Conservation (phyloP, 2,329 filamentous ascomycete species). For the Pseudogymnoascus sp. region DNA sequence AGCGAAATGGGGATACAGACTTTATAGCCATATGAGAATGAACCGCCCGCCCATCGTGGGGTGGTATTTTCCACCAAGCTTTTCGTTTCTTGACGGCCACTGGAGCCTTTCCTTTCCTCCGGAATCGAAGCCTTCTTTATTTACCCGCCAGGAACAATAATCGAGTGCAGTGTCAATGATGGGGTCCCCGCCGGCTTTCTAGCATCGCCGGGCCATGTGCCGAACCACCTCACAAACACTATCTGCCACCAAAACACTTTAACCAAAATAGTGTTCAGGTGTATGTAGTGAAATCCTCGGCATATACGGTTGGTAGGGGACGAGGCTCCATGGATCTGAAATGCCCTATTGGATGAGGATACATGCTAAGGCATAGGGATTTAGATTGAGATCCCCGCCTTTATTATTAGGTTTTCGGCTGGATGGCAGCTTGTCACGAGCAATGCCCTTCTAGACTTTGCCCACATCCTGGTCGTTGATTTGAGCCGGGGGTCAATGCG, state of each 20-base stretch:
- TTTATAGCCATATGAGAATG: constrained; percentile 7
- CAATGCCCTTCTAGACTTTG: neutral
- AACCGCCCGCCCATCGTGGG: neutral
- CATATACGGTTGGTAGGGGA: neutral
- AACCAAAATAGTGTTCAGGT: constrained; percentile 1
- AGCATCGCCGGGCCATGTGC: neutral
- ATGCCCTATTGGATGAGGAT: neutral
- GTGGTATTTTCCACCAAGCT: neutral
- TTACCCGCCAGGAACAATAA: neutral
- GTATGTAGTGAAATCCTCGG: neutral
- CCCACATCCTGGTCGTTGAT: constrained; percentile 2
- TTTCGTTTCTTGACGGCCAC: neutral
- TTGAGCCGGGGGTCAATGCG: constrained; percentile 1
- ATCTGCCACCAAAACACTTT: neutral
- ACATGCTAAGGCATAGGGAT: neutral
- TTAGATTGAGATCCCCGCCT: constrained; percentile 1
- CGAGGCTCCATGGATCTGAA: neutral
- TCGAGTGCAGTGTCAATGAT: neutral
- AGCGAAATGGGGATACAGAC: neutral
- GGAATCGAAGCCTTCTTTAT: neutral
- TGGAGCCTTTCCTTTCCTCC: neutral
- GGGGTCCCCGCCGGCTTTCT: neutral
- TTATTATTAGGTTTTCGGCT: neutral
- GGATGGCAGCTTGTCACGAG: neutral
- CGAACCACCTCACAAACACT: neutral